Percentiles rank a stretch among this genome's conserved stretches.
phyloP scores from a whole-genome alignment of 2,329 filamentous ascomycete species.

The Nemania sp. region DNA sequence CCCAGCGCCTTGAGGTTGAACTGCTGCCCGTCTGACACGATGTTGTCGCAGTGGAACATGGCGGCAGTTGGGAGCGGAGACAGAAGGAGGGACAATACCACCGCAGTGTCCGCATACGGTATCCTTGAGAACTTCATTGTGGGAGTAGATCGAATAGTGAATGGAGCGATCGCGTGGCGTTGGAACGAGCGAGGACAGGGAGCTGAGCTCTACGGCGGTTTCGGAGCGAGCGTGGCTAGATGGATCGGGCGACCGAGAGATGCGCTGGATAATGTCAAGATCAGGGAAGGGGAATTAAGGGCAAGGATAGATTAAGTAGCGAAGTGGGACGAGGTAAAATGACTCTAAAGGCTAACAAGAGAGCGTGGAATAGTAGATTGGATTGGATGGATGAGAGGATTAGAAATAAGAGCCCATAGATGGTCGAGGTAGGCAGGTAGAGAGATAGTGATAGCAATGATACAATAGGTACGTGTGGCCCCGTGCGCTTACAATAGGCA shows the following conservation, averaged over 20 bases:
- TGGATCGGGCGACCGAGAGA: neutral
- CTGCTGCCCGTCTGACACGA: slow-evolving; percentile 67
- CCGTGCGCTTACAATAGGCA: too few relatives aligned
- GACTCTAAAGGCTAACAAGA: slow-evolving; percentile 5
- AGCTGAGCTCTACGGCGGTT: neutral
- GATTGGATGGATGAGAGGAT: neutral
- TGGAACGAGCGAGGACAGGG: neutral
- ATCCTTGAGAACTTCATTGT: slow-evolving; percentile 57
- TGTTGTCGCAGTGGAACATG: slow-evolving; percentile 71
- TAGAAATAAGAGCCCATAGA: slow-evolving; percentile 18
- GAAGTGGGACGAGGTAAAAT: neutral
- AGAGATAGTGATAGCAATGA: neutral
- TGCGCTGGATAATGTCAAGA: slow-evolving; percentile 11
- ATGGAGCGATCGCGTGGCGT: neutral
- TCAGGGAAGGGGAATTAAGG: neutral
- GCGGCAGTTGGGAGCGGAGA: slow-evolving; percentile 56
- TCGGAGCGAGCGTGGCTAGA: neutral
- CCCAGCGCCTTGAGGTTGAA: slow-evolving; percentile 74
- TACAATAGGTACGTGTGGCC: neutral
- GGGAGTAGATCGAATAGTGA: neutral
- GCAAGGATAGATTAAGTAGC: slow-evolving; percentile 14
- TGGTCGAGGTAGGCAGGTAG: neutral
- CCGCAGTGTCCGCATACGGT: slow-evolving; percentile 50
- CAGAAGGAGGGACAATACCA: slow-evolving; percentile 55
- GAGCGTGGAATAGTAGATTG: neutral